Evolutionary conservation across 1,284 basidiomycete species (phyloP).

Genomic region (Austroboletus niveus): DNA sequence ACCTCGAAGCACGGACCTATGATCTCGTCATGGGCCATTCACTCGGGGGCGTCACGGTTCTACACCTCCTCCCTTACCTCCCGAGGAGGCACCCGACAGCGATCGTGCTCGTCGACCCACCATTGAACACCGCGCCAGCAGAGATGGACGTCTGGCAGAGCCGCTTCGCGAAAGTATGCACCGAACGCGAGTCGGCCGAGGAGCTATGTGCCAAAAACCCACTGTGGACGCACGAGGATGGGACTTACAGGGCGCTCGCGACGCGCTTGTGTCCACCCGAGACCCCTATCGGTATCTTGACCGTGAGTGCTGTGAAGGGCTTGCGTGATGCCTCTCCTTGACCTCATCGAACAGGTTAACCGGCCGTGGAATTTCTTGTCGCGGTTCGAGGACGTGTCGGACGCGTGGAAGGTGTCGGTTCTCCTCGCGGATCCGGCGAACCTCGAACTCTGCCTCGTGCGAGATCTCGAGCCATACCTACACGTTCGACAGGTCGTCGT

Average conservation of each 20-base stretch:
- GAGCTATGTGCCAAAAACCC: slow-evolving; percentile 13
- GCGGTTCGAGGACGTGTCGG: too few species aligned
- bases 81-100: slow-evolving; percentile 12
- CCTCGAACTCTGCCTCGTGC: too few species aligned
- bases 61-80: slow-evolving; percentile 20
- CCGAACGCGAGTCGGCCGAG: slow-evolving; percentile 6
- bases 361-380: too few species aligned
- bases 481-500: too few species aligned
- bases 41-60: slow-evolving; percentile 11
- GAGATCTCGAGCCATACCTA: too few species aligned
- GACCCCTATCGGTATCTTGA: too few species aligned
- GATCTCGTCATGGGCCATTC: slow-evolving; percentile 27
- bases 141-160: not conserved
- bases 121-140: slow-evolving; percentile 2
- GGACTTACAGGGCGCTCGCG: slow-evolving; percentile 15
- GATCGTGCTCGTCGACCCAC: slow-evolving; percentile 27
- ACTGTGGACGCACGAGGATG: slow-evolving; percentile 20
- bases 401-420: too few species aligned
- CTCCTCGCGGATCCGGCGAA: too few species aligned
- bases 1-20: slow-evolving; percentile 16
- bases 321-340: too few species aligned
- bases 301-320: too few species aligned
- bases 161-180: not conserved
- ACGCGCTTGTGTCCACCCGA: slow-evolving; percentile 11
- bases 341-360: too few species aligned